Base-by-base conservation (phyloP, 306 rosid species). In the Betula pendula region DNA sequence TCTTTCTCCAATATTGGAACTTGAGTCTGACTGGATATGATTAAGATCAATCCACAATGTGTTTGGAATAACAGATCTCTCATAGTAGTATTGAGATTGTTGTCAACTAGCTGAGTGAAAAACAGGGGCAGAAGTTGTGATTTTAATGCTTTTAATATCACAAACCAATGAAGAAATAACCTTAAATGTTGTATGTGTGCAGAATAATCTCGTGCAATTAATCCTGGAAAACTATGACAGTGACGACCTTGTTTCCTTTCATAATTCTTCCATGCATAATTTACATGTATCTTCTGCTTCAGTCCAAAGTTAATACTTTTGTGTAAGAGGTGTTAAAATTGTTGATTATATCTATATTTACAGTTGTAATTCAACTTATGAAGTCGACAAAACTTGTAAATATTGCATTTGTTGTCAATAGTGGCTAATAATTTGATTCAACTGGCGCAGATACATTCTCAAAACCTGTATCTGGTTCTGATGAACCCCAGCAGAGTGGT, bases 401-500 rank as follows among this genome's bases (percentile, higher is more conserved):
- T 56, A 29, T 68, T 47, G 59, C 56, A 53, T 77, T 33, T 72
- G 51, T 60, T 50, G 22, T 31, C 40, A 56, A 56, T 80, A 24
- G 51, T 81, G 75, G 70, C 47, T 31, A 75, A 72, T 74, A 40
- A 63, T 27, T 75, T 38, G 35, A 20, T 81, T 81, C 67, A 70
- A 74, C 71, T 78, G 76, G 24, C 74, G 76, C 90, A 95, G 98
- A 90, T 83, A 82, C 97, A 75, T 95, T 95, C 82, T 92, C 97
- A 70, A 95, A 92, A 86, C 93, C 98, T 79, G 84, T 11, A 25
- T 77, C 97, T 81, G 86, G 96, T 83, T 80, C 97, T 79, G 95
- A 90, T 83, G 96, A 89, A 83, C 17, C 91, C 83, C 92, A 91
- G 84, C 93, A 90, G 81, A 48, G 93, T 74, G 97, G 98, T 55